Conservation (phyloP, 2,329 filamentous ascomycete species). For the Periconia macrospinosa region DNA sequence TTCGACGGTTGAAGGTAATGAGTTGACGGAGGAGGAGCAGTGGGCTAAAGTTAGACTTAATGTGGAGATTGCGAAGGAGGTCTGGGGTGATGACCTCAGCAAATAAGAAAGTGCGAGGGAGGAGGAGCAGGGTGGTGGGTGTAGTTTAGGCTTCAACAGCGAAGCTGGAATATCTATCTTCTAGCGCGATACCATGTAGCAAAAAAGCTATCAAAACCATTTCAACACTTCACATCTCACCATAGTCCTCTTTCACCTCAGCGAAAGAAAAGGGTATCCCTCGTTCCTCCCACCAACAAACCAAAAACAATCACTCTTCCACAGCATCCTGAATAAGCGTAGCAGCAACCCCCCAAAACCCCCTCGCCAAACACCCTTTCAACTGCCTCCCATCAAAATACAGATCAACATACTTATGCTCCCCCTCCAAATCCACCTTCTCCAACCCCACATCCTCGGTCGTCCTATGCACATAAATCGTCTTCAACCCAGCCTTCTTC, state of each 20-base stretch:
- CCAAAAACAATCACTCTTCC: background rate
- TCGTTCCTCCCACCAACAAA: no score
- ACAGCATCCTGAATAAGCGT: background rate
- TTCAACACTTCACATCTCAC: background rate
- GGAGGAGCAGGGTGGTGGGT: background rate
- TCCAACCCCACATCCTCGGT: slow-evolving; percentile 58
- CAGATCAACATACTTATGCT: slow-evolving; percentile 47
- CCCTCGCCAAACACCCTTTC: background rate
- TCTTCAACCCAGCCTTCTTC: slow-evolving; percentile 53
- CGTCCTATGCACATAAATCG: slow-evolving; percentile 56
- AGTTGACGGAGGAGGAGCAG: slow-evolving; percentile 59
- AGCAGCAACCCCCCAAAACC: background rate
- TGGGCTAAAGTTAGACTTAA: slow-evolving; percentile 60
- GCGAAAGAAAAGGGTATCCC: no score
- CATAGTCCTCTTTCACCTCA: background rate
- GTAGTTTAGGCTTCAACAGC: background rate
- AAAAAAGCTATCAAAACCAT: background rate
- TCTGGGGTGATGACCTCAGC: slow-evolving; percentile 56
- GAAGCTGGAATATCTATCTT: background rate
- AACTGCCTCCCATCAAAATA: slow-evolving; percentile 26
- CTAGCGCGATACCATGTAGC: background rate
- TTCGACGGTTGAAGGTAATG: slow-evolving; percentile 60
- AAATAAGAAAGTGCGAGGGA: slow-evolving; percentile 12
- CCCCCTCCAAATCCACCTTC: slow-evolving; percentile 42
- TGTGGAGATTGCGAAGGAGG: slow-evolving; percentile 60